Conservation (phyloP, 129 eudicot genomes). For the Pittosporum tobira region DNA sequence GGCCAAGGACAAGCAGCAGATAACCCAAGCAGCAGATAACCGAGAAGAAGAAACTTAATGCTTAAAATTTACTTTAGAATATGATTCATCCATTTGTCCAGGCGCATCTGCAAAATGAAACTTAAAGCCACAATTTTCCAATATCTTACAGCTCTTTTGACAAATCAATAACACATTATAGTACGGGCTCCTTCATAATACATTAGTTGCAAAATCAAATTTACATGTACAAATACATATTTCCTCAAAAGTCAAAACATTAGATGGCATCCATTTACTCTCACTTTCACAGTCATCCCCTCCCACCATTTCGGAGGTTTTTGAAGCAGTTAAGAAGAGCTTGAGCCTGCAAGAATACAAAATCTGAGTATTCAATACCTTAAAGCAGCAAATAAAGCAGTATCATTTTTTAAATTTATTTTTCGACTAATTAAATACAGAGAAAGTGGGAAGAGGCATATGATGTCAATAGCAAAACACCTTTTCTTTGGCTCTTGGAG, state of each 20-base stretch:
- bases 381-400: background rate
- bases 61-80: too few species aligned
- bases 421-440: too few species aligned
- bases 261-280: constrained; percentile 3
- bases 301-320: constrained; percentile 49
- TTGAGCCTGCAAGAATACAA: constrained; percentile 51
- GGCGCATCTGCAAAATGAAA: background rate
- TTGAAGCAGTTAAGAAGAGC: constrained; percentile 54
- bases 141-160: constrained; percentile 10
- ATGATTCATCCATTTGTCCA: background rate
- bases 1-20: too few species aligned
- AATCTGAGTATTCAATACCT: background rate
- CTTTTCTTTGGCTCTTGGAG: constrained; percentile 77
- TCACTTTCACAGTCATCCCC: constrained; percentile 31
- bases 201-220: constrained; percentile 31
- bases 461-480: constrained; percentile 16
- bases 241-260: constrained; percentile 19
- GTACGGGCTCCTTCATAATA: constrained; percentile 16
- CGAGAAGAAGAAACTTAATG: too few species aligned
- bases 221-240: constrained; percentile 18
- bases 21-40: too few species aligned
- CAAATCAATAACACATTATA: constrained; percentile 21
- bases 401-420: too few species aligned
- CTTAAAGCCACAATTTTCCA: background rate
- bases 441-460: background rate